Evolutionary conservation across 352 stramenopile species (phyloP).

Genomic region (Globisporangium spiculum): DNA sequence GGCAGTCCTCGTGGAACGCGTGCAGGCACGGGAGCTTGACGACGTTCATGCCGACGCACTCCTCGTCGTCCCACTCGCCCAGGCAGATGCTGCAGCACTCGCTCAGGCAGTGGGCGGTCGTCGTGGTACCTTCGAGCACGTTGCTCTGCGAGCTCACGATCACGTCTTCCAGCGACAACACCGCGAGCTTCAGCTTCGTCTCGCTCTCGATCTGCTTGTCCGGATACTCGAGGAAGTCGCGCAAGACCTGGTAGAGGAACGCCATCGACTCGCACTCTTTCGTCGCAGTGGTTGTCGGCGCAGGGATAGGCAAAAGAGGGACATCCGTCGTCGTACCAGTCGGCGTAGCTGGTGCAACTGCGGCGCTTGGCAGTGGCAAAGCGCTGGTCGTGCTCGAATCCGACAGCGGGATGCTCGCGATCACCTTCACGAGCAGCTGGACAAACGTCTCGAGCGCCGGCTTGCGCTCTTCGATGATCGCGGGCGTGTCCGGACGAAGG

Average conservation of each 20-base stretch:
- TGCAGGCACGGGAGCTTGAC: slow-evolving; percentile 83
- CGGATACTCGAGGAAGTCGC: slow-evolving; percentile 80
- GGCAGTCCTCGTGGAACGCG: slow-evolving; percentile 84
- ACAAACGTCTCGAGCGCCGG: slow-evolving; percentile 74
- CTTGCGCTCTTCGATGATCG: slow-evolving; percentile 74
- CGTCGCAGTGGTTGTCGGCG: neutral
- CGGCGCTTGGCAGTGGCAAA: slow-evolving; percentile 14
- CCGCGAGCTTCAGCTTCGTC: slow-evolving; percentile 76
- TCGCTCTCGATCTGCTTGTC: slow-evolving; percentile 87
- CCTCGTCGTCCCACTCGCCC: slow-evolving; percentile 77
- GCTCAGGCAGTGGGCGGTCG: slow-evolving; percentile 37
- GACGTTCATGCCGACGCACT: slow-evolving; percentile 77
- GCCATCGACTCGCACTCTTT: slow-evolving; percentile 43
- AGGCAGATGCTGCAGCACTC: slow-evolving; percentile 87
- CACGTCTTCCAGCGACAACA: slow-evolving; percentile 81
- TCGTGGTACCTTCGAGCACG: slow-evolving; percentile 28
- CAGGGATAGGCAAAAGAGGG: neutral
- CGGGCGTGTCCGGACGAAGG: slow-evolving; percentile 60
- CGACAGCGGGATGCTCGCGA: slow-evolving; percentile 67
- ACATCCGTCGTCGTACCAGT: neutral
- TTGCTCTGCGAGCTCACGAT: slow-evolving; percentile 74
- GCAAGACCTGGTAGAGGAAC: slow-evolving; percentile 69
- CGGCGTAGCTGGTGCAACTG: neutral
- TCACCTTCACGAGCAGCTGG: slow-evolving; percentile 78
- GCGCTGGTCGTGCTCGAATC: slow-evolving; percentile 18